Evolutionary conservation across 2,329 filamentous ascomycete species (phyloP).

Genomic region (Fusarium pseudoanthophilum): DNA sequence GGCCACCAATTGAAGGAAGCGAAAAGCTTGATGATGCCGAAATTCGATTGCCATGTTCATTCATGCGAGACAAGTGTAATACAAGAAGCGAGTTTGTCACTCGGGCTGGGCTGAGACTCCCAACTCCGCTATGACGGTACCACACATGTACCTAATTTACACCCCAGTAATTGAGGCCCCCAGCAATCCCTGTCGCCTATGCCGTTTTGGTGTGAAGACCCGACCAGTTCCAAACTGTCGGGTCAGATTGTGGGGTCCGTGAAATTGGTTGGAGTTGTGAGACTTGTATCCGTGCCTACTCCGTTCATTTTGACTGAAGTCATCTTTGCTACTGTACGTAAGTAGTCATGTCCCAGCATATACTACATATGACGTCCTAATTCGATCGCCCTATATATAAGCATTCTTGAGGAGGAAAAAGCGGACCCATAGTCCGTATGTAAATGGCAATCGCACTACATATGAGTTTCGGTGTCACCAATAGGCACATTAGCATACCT

Average conservation of each 20-base stretch:
- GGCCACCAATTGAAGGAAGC: background rate
- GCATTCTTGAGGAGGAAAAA: background rate
- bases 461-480: background rate
- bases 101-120: background rate
- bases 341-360: conserved; percentile 2
- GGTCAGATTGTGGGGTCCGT: conserved; percentile 35
- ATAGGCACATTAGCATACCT: background rate
- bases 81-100: conserved; percentile 12
- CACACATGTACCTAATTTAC: conserved; percentile 17
- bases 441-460: background rate
- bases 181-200: conserved; percentile 35
- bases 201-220: conserved; percentile 41
- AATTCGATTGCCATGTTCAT: conserved; percentile 22
- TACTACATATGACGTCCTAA: background rate
- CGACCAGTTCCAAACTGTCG: conserved; percentile 43
- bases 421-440: background rate
- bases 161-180: conserved; percentile 42
- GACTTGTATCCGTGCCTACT: conserved; percentile 12
- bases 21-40: conserved; percentile 8
- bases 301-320: background rate
- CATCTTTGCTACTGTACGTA: background rate
- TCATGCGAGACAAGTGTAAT: conserved; percentile 22
- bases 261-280: conserved; percentile 42
- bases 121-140: conserved; percentile 15
- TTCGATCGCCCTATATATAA: background rate